Percentiles rank a stretch among this genome's conserved stretches.
Conservation (phyloP, 2,329 filamentous ascomycete species). For the Xylaria sp. region DNA sequence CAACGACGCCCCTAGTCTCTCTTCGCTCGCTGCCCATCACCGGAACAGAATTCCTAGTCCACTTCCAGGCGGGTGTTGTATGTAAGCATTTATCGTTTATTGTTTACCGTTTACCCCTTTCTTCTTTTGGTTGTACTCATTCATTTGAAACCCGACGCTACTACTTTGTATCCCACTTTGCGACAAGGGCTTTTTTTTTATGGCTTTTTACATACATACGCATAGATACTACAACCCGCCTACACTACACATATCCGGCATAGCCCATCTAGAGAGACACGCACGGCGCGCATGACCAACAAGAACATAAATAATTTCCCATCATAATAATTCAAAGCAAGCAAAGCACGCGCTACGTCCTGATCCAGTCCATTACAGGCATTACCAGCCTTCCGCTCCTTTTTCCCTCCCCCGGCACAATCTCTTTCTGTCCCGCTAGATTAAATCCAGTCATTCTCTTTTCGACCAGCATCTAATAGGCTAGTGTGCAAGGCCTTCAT, state of each 20-base stretch:
- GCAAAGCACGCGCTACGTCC: slow-evolving; percentile 18
- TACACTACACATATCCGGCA: not conserved
- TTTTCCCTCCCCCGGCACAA: slow-evolving; percentile 38
- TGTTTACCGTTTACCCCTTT: slow-evolving; percentile 21
- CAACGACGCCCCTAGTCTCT: slow-evolving; percentile 27
- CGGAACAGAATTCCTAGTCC: slow-evolving; percentile 27
- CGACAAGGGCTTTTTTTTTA: slow-evolving; percentile 29
- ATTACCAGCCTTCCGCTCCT: slow-evolving; percentile 41
- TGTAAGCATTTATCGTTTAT: slow-evolving; percentile 16
- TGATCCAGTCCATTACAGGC: slow-evolving; percentile 27
- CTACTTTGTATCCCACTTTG: slow-evolving; percentile 16
- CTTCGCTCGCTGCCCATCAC: slow-evolving; percentile 31
- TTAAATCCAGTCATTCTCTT: slow-evolving; percentile 49
- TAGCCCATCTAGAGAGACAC: slow-evolving; percentile 12
- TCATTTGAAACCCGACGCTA: slow-evolving; percentile 34
- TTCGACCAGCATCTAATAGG: slow-evolving; percentile 49
- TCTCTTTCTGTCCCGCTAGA: slow-evolving; percentile 41
- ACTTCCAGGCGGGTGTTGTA: slow-evolving; percentile 20
- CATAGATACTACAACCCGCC: slow-evolving; percentile 9
- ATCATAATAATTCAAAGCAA: slow-evolving; percentile 29
- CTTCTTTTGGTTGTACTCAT: slow-evolving; percentile 28
- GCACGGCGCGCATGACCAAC: slow-evolving; percentile 36
- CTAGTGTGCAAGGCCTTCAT: slow-evolving; percentile 51
- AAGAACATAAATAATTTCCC: slow-evolving; percentile 39
- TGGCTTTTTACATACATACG: slow-evolving; percentile 11